Base-by-base conservation (phyloP, 2,329 filamentous ascomycete species). In the Colletotrichum phormii region DNA sequence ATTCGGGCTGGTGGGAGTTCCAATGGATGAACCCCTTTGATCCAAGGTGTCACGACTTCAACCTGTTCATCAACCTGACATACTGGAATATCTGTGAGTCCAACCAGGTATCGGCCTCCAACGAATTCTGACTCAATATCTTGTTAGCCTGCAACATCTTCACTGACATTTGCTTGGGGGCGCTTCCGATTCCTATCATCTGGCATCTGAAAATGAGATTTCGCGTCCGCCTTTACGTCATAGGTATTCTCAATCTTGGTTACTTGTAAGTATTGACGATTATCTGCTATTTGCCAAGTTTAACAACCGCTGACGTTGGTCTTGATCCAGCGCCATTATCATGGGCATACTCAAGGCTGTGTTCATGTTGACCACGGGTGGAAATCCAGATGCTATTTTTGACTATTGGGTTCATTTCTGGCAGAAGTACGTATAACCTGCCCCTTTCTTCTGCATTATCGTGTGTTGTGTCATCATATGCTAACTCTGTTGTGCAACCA, bases 271-370 rank as follows among this genome's bases (percentile, higher is more conserved):
- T 64, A 6, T 79, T 77, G 64, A 12, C 5, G 11, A 4, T 51
- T 1, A 4, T 5, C 18, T 18, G 12, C 12, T 6, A 6, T 9
- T 11, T 5, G 5, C 7, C 15, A 24, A 6, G 9, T 5, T 24
- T 18, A 5, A 4, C 3, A 5, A 18, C n/a, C 15, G 15, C 60
- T 53, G 2, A 63, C 37, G 11, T 15, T 11, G 6, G 9, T 35
- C 9, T 33, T 26, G 0, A 77, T 71, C 18, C 53, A 84, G 82
- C 18, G 82, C 83, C 5, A 81, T 84, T 37, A 80, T 77, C 3
- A 79, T 84, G 65, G 83, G 83, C n/a, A 79, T 83, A 26, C 76
- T 84, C 35, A 86, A 85, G 75, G 80, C 80, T 11, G 74, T 81
- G 15, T 79, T 79, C 67, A 80, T 82, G 53, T 80, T 83, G 80